Base-by-base conservation (phyloP, 2,329 filamentous ascomycete species). In the Talaromyces sp. region DNA sequence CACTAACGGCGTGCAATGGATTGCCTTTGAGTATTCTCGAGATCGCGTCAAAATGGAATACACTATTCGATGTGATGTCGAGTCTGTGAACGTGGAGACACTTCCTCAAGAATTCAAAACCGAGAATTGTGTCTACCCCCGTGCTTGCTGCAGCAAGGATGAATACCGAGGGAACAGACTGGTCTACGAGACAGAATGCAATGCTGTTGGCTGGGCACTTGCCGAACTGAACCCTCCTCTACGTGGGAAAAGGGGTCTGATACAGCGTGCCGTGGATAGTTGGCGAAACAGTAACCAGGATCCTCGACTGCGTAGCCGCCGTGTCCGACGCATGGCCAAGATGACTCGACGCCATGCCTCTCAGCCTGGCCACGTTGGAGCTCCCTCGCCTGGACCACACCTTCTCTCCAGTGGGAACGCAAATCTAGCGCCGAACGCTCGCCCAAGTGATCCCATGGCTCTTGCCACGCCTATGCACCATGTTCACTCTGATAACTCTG, bases 261-360 rank as follows among this genome's bases (percentile, higher is more conserved):
- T 99, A 67, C 94, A 99, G 79, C 85, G 94, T 65, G 94, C 94
- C 1, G 94, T 99, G 51, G 94, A 99, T 77, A 97, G 92, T 79
- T 97, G 94, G 94, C 85, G 94, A 64, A 99, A 99, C 80, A 97
- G 93, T 83, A 97, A 97, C 78, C 92, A 96, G 78, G 94, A 99
- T 69, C 91, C 91, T 55, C 85, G 92, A 67, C 81, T 97, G 71
- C 86, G 94, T 72, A 97, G 93, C 76, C 85, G 94, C 74, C 85
- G 94, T 68, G 94, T 99, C 60, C 87, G 94, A 66, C 87, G 94
- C 66, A 94, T 96, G 90, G 92, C 92, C 59, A 99, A 99, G 82
- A 91, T 97, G 78, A 94, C 88, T 78, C 92, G 85, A 70, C 87
- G 93, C 72, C 83, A 81, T 65, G 81, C 83, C 66, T 86, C 84